Evolutionary conservation across 768 basidiomycete genomes (phyloP), one percentile per base, ranked within the genome.

Genomic region (Amanita polypyramis): DNA sequence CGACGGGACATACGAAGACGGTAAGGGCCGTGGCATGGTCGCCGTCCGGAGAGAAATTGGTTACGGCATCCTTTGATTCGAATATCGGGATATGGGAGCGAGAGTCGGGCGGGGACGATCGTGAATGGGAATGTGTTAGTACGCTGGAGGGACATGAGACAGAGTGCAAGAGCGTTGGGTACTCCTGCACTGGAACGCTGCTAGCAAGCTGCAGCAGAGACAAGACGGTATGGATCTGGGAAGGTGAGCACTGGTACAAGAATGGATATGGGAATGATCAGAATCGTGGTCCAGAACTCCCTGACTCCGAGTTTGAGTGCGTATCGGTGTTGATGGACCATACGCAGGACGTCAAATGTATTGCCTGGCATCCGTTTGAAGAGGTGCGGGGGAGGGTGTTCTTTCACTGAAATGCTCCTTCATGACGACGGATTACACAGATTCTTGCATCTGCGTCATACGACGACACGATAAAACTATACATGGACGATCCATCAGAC

Each of bases 171-270:
- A 75, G 82, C 47, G 86, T 94, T 0, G 85, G 80, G 3, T 97
- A 85, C 64, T 90, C 85, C 9, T 68, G 69, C 30, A 77, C 80
- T n/a, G 83, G 83, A 1, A 82, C 75, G 2, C 64, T 96, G 20
- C 70, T 99, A n/a, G 96, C 95, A 7, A 93, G 85, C 52, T 97
- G 94, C 60, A 87, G 88, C 55, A 73, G 96, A 51, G 96, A 98
- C 67, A 99, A 98, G 69, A 90, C 91, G 4, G 93, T 98, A 0
- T 98, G 96, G 96, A 77, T 99, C 30, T 99, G 96, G 95, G 95
- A 97, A 74, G 91, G 94, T 85, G 57, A 43, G 61, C 52, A 5
- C 3, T 14, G 9, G 17, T 0, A 9, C 2, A 20, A 2, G 3
- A 8, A 41, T 38, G 6, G 10, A 11, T 5, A 2, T 10, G 9